These are phyloP conservation scores for Hirsutella rhossiliensis DNA, from an alignment of 2,329 filamentous ascomycete species.

Conservation along the genomic window DNA sequence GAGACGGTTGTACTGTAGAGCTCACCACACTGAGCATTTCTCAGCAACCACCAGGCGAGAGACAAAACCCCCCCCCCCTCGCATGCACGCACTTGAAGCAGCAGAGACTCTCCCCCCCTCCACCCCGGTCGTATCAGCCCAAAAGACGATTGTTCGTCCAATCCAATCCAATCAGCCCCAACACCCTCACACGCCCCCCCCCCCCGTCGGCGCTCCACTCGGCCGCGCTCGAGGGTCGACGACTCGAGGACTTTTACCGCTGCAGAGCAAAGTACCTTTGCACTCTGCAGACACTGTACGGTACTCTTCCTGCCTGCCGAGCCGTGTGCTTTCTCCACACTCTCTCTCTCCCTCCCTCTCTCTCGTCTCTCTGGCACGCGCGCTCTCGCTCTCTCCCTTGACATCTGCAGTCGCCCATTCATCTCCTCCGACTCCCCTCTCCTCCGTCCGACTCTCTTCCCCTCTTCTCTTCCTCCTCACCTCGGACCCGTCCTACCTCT, in stretches of 20 bases:
- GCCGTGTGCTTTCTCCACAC: too few relatives aligned
- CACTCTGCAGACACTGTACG: conserved; percentile 1
- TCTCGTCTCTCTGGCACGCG: too few relatives aligned
- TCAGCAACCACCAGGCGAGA: too few relatives aligned
- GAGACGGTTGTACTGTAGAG: too few relatives aligned
- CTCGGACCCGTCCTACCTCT: too few relatives aligned
- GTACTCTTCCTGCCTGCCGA: neutral
- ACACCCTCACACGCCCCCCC: conserved; percentile 1
- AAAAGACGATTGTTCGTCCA: neutral
- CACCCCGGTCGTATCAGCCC: conserved; percentile 1
- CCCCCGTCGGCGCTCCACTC: conserved; percentile 10
- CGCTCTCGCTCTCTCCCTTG: neutral
- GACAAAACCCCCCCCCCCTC: too few relatives aligned
- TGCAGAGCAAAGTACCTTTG: neutral
- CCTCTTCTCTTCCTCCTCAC: neutral
- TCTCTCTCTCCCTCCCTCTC: too few relatives aligned
- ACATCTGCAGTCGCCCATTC: neutral
- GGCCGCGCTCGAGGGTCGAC: conserved; percentile 6
- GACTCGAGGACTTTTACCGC: conserved; percentile 5
- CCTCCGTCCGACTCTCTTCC: neutral
- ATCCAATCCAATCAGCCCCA: neutral
- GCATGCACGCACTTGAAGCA: too few relatives aligned
- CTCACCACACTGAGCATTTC: too few relatives aligned
- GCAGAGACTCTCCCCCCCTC: too few relatives aligned
- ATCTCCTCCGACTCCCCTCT: neutral